Base-by-base conservation (phyloP, 768 basidiomycete genomes). In the Amanita rubescens region DNA sequence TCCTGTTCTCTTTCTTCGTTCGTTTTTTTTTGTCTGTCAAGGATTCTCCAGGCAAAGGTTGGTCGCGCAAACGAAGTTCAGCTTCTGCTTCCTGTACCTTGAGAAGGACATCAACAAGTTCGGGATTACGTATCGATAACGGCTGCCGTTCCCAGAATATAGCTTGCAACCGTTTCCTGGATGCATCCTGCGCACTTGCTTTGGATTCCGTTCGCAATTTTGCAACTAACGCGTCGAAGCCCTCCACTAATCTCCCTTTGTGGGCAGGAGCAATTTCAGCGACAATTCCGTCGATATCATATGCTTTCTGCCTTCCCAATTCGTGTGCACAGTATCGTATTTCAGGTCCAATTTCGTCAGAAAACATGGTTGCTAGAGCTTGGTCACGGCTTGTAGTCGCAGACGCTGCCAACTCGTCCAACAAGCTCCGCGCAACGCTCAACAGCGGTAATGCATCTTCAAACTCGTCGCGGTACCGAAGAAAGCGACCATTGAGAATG, bases 271-370 rank as follows among this genome's bases (percentile, higher is more conserved):
- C 77, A 11, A 89, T 63, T 52, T 87, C 85, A 5, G 72, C 69
- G 17, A 82, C 85, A 57, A 94, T 86, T 3, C 74, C 79, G 57
- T 89, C 85, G 27, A 93, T 71, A 64, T 93, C 90, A 67, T 94
- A 94, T 3, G 89, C 84, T 60, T 82, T 85, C 39, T 73, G 73
- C 49, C 82, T 74, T 1, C 92, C 90, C 12, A 94, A 74, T 62
- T 92, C 85, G 61, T 97, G 95, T 0, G 94, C 94, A 59, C 87
- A 92, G 68, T 94, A 87, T 42, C 95, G 76, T 51, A 98, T 92
- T 66, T 96, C 84, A 0, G 95, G 93, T 20, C 89, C 85, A 50
- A 95, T 81, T 61, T 89, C 87, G 63, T 98, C 94, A 5, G 85
- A 78, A 62, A 90, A 88, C 27, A 90, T 75, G 8, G 81, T 79